These are phyloP conservation scores for Infundibulicybe gibba DNA, from an alignment of 768 basidiomycete species.

Conservation along the genomic window DNA sequence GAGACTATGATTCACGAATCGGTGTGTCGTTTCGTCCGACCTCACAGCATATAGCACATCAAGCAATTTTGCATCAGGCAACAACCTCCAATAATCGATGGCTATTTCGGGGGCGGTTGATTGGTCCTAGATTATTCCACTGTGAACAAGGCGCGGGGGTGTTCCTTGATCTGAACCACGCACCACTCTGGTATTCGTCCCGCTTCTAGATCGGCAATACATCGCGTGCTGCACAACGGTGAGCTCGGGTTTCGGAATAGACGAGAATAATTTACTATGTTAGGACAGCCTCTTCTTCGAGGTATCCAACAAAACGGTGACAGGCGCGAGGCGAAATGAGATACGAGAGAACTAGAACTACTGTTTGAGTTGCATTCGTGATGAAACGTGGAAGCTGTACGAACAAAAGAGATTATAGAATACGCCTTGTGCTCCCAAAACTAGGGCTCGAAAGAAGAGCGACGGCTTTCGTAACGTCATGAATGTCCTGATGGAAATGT, in stretches of 20 bases:
- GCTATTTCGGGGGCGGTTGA: constrained; percentile 83
- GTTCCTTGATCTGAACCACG: constrained; percentile 10
- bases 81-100: constrained; percentile 92
- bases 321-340: constrained; percentile 69
- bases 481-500: constrained; percentile 66
- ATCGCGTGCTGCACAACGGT: constrained; percentile 54
- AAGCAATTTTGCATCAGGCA: constrained; percentile 67
- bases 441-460: constrained; percentile 72
- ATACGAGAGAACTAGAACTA: constrained; percentile 66
- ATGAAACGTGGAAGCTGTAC: constrained; percentile 17
- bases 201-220: constrained; percentile 79
- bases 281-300: constrained; percentile 93
- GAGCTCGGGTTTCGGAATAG: constrained; percentile 1
- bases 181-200: constrained; percentile 83
- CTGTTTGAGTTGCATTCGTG: constrained; percentile 8
- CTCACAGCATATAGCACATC: constrained; percentile 92
- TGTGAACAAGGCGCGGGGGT: background rate
- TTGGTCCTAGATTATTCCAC: constrained; percentile 43
- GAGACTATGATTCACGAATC: constrained; percentile 94
- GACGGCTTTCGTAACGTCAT: constrained; percentile 87
- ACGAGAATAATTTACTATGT: constrained; percentile 65
- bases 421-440: constrained; percentile 91
- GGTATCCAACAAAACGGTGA: constrained; percentile 88
- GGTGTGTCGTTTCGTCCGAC: constrained; percentile 89
- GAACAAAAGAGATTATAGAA: constrained; percentile 87